These are phyloP conservation scores for Corchorus capsularis DNA, from an alignment of 345 rosid species.

Conservation along the genomic window DNA sequence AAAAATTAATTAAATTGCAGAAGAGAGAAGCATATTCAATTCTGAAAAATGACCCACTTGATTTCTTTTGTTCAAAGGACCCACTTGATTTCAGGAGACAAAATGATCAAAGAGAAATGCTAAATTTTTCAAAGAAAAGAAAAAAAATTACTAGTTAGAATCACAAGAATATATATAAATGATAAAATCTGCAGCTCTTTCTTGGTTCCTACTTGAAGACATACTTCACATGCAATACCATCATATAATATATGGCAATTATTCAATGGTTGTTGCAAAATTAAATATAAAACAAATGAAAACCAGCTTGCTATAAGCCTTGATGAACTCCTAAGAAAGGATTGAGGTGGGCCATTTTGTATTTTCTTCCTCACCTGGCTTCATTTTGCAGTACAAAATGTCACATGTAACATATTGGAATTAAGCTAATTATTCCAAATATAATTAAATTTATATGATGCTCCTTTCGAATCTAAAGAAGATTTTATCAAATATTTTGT, in stretches of 20 bases:
- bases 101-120: not conserved
- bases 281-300: too few relatives aligned
- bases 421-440: not conserved
- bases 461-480: not conserved
- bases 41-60: not conserved
- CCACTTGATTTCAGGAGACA: not conserved
- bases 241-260: not conserved
- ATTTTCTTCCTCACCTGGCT: not conserved
- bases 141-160: too few relatives aligned
- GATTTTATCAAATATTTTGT: not conserved
- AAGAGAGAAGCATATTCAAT: too few relatives aligned
- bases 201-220: constrained; percentile 12
- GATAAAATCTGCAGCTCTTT: not conserved
- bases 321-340: not conserved
- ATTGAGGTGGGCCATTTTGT: not conserved
- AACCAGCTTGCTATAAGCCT: not conserved
- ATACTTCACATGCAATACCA: not conserved
- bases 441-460: not conserved
- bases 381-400: not conserved
- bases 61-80: not conserved
- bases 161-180: not conserved
- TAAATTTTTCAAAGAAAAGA: not conserved
- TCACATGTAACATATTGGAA: not conserved
- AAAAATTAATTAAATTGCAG: not conserved
- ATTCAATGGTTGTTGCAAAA: not conserved